These are phyloP conservation scores for Orychophragmus violaceus DNA, from an alignment of 345 rosid species.

Conservation along the genomic window DNA sequence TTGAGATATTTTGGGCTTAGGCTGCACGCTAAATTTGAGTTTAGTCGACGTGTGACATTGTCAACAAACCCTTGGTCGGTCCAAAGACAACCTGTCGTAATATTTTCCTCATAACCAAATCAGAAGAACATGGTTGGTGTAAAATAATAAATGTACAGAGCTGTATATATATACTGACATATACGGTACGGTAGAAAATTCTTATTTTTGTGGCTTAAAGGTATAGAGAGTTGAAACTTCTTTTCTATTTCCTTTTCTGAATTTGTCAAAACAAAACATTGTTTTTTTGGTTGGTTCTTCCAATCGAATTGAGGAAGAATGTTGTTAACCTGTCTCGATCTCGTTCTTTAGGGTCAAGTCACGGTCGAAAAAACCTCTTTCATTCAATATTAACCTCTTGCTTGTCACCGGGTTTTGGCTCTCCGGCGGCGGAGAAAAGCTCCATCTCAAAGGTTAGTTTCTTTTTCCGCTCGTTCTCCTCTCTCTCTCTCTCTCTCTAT, in stretches of 20 bases:
- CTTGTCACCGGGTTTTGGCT: slow-evolving; percentile 3
- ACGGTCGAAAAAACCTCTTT: slow-evolving; percentile 11
- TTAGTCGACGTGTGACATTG: slow-evolving; percentile 27
- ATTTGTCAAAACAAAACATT: background rate
- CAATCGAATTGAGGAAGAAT: background rate
- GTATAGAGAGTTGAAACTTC: background rate
- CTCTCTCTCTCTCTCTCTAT: background rate
- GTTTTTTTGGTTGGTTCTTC: too few relatives aligned
- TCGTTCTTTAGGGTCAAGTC: slow-evolving; percentile 5
- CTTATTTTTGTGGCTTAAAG: too few relatives aligned
- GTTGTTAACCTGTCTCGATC: slow-evolving; percentile 13
- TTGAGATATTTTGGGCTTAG: slow-evolving; percentile 17
- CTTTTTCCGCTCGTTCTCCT: background rate
- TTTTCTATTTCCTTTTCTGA: background rate
- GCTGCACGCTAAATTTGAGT: background rate
- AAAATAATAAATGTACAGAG: too few relatives aligned
- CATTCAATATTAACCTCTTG: background rate
- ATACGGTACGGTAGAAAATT: too few relatives aligned
- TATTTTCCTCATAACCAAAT: background rate
- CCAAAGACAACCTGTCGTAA: background rate
- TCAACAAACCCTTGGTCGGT: slow-evolving; percentile 11
- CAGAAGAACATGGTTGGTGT: too few relatives aligned
- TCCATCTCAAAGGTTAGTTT: slow-evolving; percentile 17
- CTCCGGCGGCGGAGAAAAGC: slow-evolving; percentile 20
- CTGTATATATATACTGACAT: too few relatives aligned